Conservation (phyloP, 306 rosid genomes). For the Malus sylvestris region DNA sequence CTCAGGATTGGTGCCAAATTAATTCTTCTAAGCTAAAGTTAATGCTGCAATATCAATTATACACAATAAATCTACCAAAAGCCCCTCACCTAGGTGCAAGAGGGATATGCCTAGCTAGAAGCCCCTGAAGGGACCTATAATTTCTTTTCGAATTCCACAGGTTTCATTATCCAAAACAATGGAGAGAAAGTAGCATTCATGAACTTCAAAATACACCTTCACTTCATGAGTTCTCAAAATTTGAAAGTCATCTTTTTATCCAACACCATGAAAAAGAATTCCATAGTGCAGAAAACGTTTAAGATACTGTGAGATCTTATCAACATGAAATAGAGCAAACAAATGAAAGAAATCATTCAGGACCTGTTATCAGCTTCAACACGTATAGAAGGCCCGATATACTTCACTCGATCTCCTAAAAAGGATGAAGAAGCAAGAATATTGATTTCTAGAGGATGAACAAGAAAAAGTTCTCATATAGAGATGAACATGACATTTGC, state of each 20-base stretch:
- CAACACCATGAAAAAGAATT: background rate
- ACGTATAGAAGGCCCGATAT: conserved; percentile 57
- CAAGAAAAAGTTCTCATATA: background rate
- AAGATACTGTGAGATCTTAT: background rate
- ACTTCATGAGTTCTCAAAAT: background rate
- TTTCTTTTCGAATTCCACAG: background rate
- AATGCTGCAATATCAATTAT: background rate
- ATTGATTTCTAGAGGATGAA: background rate
- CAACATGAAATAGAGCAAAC: background rate
- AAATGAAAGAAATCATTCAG: conserved; percentile 11
- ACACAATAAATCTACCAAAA: background rate
- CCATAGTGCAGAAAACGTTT: background rate
- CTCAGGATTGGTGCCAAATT: background rate
- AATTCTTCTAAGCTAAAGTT: background rate
- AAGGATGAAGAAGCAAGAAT: conserved; percentile 8
- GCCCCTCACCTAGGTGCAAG: background rate
- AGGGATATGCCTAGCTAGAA: background rate
- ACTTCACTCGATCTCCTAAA: conserved; percentile 91
- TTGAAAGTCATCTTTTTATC: background rate
- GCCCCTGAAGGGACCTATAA: background rate
- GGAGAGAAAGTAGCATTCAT: background rate
- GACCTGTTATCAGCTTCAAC: conserved; percentile 71
- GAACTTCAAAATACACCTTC: background rate
- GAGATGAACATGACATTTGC: background rate
- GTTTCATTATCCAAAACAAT: background rate